Evolutionary conservation across 179 eudicot genomes (phyloP), one percentile per base, ranked within the genome.

Genomic region (Camellia oleifera): DNA sequence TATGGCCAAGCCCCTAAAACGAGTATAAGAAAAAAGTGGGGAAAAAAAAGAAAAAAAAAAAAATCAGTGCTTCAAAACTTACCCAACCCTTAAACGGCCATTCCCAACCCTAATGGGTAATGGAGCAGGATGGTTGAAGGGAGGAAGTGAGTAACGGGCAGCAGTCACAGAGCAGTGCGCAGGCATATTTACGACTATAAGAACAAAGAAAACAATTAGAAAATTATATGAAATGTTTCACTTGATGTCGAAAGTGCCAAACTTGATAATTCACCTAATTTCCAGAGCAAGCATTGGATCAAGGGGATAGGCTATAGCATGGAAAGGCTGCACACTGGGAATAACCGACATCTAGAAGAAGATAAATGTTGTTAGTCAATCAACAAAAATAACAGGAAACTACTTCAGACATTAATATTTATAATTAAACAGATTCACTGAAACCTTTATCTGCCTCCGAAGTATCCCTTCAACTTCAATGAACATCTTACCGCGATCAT

Each of bases 321-420:
- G 98, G 88, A 97, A 97, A 46, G 99, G 99, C 75, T 94, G 99
- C 80, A 97, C 98, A 81, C 97, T 94, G 74, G 99, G 98, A 79
- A 94, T 83, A 83, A 91, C 87, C 58, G 96, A 89, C 91, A 88
- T 92, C 99, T 97, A 87, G 50, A 85, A 85, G 83, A 56, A 76
- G 58, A 58, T 42, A 48, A 48, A 48, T 69, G 26, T 40, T 17
- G 75, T 78, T 15, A 78, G 32, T 71, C 77, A 77, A 78, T 44
- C 46, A 56, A 56, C 1, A 53, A 58, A 20, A 13, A 56, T 20
- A 75, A 12, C 71, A 65, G 65, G 63, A 5, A 46, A 70, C 52
- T 48, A 48, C 52, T 48, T 48, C 56, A 77, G 15, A 69, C 4
- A 57, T 15, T 9, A 4, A 63, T 26, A 32, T 32, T 66, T 26